phyloP scores from a whole-genome alignment of 352 stramenopile species.

The Phytophthora foliorum region DNA sequence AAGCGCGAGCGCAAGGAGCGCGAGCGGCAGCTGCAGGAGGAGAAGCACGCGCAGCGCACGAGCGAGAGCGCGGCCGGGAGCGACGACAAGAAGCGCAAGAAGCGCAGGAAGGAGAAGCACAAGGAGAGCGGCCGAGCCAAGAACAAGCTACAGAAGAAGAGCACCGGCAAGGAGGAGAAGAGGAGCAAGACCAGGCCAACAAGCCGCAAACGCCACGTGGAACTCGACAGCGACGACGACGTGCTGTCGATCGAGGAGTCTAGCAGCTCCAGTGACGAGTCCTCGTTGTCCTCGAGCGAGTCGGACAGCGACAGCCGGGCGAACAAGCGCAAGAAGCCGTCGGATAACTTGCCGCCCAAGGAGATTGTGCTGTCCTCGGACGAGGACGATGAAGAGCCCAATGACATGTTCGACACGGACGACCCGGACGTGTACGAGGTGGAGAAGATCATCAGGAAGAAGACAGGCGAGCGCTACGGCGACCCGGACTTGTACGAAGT shows the following conservation, averaged over 20 bases:
- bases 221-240: slow-evolving; percentile 48
- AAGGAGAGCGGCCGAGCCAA: slow-evolving; percentile 1
- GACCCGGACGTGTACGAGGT: slow-evolving; percentile 89
- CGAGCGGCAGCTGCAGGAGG: slow-evolving; percentile 44
- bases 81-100: slow-evolving; percentile 35
- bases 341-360: slow-evolving; percentile 66
- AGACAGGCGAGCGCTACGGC: slow-evolving; percentile 50
- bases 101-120: slow-evolving; percentile 42
- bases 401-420: slow-evolving; percentile 82
- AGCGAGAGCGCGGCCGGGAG: slow-evolving; percentile 26
- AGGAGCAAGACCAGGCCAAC: slow-evolving; percentile 9
- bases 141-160: slow-evolving; percentile 29
- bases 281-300: slow-evolving; percentile 45
- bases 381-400: slow-evolving; percentile 69
- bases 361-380: slow-evolving; percentile 76
- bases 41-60: slow-evolving; percentile 56
- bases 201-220: slow-evolving; percentile 29
- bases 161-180: slow-evolving; percentile 15
- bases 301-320: slow-evolving; percentile 44
- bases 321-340: slow-evolving; percentile 46
- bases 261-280: slow-evolving; percentile 35
- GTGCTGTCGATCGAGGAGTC: slow-evolving; percentile 40
- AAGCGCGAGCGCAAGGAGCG: slow-evolving; percentile 62
- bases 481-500: slow-evolving; percentile 80
- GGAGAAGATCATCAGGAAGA: slow-evolving; percentile 76